phyloP scores from a whole-genome alignment of 2,329 filamentous ascomycete genomes.

The Trichophyton schoenleinii region DNA sequence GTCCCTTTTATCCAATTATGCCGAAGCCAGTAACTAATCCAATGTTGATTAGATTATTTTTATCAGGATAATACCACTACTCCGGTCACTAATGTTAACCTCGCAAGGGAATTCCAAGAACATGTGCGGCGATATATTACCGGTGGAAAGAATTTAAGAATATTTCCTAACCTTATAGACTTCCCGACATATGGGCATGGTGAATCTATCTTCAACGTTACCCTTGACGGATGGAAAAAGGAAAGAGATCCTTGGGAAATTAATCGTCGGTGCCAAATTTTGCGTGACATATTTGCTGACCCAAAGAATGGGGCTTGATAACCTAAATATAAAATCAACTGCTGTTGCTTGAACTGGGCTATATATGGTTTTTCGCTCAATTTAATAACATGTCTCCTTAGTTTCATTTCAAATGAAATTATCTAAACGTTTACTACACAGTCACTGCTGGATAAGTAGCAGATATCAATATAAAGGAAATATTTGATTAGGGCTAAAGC shows the following conservation, averaged over 20 bases:
- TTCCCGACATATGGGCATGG: conserved; percentile 7
- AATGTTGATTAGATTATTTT: conserved; percentile 4
- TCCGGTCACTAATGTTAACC: conserved; percentile 3
- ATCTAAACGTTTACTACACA: too few species aligned
- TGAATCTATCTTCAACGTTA: conserved; percentile 4
- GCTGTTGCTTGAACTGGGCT: too few species aligned
- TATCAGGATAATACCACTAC: conserved; percentile 7
- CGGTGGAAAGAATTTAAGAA: neutral
- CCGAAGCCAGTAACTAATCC: neutral
- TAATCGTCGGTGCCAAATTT: conserved; percentile 5
- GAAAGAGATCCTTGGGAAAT: conserved; percentile 7
- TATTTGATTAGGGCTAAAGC: too few species aligned
- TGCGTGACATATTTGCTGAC: conserved; percentile 6
- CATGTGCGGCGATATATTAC: conserved; percentile 9
- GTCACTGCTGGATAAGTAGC: too few species aligned
- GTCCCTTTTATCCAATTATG: neutral
- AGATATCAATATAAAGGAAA: too few species aligned
- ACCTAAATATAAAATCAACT: too few species aligned
- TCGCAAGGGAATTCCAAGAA: conserved; percentile 9
- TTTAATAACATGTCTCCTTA: too few species aligned
- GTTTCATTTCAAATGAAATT: too few species aligned
- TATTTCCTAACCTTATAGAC: neutral
- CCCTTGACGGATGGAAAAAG: conserved; percentile 6
- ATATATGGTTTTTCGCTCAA: too few species aligned
- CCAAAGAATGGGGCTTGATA: conserved; percentile 5